Base-by-base conservation (phyloP, 257 asterid genomes). In the Marsdenia floribunda region DNA sequence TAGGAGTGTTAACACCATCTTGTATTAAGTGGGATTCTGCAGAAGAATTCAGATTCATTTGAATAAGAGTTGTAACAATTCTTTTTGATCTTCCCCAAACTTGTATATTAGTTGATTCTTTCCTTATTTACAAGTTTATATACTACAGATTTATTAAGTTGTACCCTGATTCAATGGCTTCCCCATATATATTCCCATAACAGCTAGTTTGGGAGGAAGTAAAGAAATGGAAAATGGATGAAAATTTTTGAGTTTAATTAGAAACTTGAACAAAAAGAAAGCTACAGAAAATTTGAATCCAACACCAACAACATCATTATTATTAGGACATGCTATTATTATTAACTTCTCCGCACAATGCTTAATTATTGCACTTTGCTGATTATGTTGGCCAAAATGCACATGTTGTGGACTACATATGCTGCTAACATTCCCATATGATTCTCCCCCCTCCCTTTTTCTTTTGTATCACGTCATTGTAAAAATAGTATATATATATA, bases 11-110 rank as follows among this genome's bases (percentile, higher is more conserved):
- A 15, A 37, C 40, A 55, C n/a, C 37, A 58, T 40, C 29, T 44
- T 73, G 3, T 58, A 18, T 44, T 47, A 60, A 26, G 60, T 12
- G 78, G 78, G 78, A 66, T 26, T 53, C 2, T 69, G 75, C 70
- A 69, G 53, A 46, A 33, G 37, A 5, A 44, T 44, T 37, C 54
- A 68, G 22, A 57, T 57, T 44, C 59, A 6, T 1, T 44, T 44
- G 49, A 44, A 6, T 8, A 2, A 44, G 63, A 58, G 24, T 64
- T 38, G 52, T 22, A 37, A 2, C 71, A 18, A 66, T 4, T 44
- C 49, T 18, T 65, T 38, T 37, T 29, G 38, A 3, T 33, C 21
- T 40, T 19, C 66, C 16, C 5, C 29, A 5, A 15, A 16, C n/a
- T 22, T 58, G 66, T 59, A 22, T 24, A 59, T 59, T 24, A 24